Evolutionary conservation across 2,329 filamentous ascomycete genomes (phyloP).

Genomic region (Pseudogymnoascus sp.): DNA sequence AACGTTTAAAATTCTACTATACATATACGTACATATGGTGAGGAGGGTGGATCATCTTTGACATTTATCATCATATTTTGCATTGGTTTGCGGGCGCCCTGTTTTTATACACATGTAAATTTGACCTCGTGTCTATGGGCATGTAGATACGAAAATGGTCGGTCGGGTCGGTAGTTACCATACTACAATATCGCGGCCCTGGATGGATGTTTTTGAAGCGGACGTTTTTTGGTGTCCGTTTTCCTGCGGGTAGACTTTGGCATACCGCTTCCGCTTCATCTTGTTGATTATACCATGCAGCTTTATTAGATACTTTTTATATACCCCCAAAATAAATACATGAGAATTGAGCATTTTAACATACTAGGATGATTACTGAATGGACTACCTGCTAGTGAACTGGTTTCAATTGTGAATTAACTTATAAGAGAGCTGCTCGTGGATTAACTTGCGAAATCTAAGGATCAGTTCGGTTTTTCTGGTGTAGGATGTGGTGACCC

Average conservation of each 20-base stretch:
- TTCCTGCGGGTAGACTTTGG: slow-evolving; percentile 3
- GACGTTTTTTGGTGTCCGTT: not conserved
- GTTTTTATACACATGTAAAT: not conserved
- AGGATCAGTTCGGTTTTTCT: not conserved
- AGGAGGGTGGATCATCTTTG: not conserved
- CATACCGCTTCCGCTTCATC: not conserved
- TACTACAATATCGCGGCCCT: not conserved
- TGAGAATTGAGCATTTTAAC: not conserved
- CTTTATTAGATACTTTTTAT: slow-evolving; percentile 7
- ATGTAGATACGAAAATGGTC: not conserved
- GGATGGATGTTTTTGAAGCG: not conserved
- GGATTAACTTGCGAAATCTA: not conserved
- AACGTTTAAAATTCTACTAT: not conserved
- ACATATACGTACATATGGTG: slow-evolving; percentile 3
- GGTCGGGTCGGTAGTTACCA: not conserved
- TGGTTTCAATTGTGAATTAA: not conserved
- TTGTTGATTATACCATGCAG: slow-evolving; percentile 5
- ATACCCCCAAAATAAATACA: slow-evolving; percentile 3
- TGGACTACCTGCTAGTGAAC: not conserved
- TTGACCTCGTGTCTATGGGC: not conserved
- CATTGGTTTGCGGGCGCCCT: not conserved
- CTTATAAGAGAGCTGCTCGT: not conserved
- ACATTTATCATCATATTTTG: not conserved
- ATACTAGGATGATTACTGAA: not conserved
- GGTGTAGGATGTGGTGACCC: not conserved